Conservation (phyloP, 2,329 filamentous ascomycete species). For the Colletotrichum kahawae region DNA sequence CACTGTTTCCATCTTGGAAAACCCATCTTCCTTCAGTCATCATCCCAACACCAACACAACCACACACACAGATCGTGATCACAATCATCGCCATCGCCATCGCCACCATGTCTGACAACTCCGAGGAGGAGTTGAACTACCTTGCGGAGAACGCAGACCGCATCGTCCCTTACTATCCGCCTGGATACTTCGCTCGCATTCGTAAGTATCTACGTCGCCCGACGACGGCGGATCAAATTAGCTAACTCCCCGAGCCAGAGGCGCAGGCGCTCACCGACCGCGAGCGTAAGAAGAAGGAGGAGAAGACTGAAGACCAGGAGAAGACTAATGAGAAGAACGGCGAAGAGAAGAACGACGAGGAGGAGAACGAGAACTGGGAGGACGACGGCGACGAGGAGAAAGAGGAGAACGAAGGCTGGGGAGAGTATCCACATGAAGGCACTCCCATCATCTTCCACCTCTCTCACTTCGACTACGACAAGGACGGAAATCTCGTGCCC, state of each 20-base stretch:
- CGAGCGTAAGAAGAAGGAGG: not conserved
- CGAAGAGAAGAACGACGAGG: too few species aligned
- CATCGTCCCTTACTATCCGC: not conserved
- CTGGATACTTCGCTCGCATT: not conserved
- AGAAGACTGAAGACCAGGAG: too few species aligned
- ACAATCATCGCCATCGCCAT: too few species aligned
- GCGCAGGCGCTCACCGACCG: too few species aligned
- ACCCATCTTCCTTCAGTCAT: not conserved
- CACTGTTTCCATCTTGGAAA: accelerated
- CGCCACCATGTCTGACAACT: not conserved
- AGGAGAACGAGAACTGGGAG: too few species aligned
- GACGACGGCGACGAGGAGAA: too few species aligned
- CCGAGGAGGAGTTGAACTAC: not conserved
- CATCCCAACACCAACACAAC: not conserved
- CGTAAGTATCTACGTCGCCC: too few species aligned
- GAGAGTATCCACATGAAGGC: too few species aligned
- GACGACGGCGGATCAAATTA: too few species aligned
- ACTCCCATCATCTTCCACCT: too few species aligned
- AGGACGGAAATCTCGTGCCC: not conserved
- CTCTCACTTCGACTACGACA: not conserved
- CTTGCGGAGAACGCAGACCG: not conserved
- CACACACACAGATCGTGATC: not conserved
- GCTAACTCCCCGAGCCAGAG: too few species aligned
- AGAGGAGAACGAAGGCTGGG: too few species aligned
- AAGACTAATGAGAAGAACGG: not conserved